Percentiles rank a stretch among this genome's conserved stretches.
Conservation (phyloP, 805 yeast species). For the Grigorovia transvaalensis region DNA sequence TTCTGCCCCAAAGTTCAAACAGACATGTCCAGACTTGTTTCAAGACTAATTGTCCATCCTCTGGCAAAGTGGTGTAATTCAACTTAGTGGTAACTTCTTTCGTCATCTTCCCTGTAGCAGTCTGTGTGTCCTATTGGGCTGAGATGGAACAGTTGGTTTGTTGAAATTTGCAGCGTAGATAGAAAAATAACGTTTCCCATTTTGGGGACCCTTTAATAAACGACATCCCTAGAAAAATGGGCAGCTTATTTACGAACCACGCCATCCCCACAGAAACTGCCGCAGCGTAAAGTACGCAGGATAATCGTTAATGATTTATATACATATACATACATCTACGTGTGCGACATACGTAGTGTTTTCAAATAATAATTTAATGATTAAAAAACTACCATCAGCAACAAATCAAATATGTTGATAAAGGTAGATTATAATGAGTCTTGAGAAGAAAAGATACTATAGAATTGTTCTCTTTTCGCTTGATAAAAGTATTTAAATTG, state of each 20-base stretch:
- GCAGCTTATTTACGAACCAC: no score
- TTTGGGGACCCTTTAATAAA: no score
- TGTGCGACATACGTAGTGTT: background rate
- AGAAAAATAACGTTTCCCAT: no score
- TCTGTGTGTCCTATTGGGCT: background rate
- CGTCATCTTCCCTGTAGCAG: background rate
- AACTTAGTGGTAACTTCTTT: background rate
- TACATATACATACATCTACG: background rate
- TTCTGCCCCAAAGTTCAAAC: conserved; percentile 45
- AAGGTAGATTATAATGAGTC: background rate
- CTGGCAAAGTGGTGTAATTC: conserved; percentile 23
- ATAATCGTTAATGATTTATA: background rate
- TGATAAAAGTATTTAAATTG: no score
- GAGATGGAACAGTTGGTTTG: no score
- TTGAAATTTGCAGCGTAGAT: no score
- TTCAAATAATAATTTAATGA: background rate
- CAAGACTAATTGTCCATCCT: conserved; percentile 50
- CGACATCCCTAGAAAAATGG: no score
- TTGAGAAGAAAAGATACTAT: no score
- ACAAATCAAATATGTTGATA: background rate
- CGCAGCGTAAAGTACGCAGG: background rate
- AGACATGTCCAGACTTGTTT: conserved; percentile 65
- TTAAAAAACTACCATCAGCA: background rate
- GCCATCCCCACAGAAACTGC: no score
- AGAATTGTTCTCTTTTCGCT: no score